Evolutionary conservation across 306 rosid species (phyloP), one percentile per base, ranked within the genome.

Genomic region (Fragaria iinumae): DNA sequence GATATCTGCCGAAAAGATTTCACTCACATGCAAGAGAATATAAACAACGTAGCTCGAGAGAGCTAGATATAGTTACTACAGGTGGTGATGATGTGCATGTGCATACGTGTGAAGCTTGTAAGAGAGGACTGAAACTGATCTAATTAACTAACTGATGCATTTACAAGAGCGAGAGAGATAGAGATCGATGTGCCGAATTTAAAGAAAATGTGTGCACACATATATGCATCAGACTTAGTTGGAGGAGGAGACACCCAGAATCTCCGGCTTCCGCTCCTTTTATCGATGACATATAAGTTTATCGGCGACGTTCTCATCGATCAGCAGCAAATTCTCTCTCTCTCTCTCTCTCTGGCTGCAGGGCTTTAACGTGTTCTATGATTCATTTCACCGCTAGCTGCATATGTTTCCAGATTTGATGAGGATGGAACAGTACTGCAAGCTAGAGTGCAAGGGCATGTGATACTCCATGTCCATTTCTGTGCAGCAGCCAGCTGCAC

Each of bases 231-330:
- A 50, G 64, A 71, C n/a, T n/a, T n/a, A n/a, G n/a, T n/a, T n/a
- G n/a, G 75, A 71, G 41, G 0, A 71, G 10, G 48, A 71, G 64
- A 34, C 63, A 32, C 34, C 75, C 29, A 50, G n/a, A 71, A 72
- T 36, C 76, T 53, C 49, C 2, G 49, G 34, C 55, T 11, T 52
- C 50, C 36, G 36, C 38, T 72, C 66, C 76, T 52, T 32, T 32
- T 32, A 32, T 32, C 36, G 36, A 32, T 32, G 36, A 32, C 36
- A 32, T 32, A 32, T 0, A 32, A 32, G 36, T 32, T 32, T 3
- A 32, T 32, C 36, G 36, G 36, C 3, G 36, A 32, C 36, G 2
- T 32, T 0, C 4, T 32, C 4, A 29, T 29, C 32, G 29, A 29
- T 29, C 32, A 2, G 34, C 34, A 32, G 34, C 34, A 32, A 32